Conservation (phyloP, 345 rosid genomes). For the Balakata baccata region DNA sequence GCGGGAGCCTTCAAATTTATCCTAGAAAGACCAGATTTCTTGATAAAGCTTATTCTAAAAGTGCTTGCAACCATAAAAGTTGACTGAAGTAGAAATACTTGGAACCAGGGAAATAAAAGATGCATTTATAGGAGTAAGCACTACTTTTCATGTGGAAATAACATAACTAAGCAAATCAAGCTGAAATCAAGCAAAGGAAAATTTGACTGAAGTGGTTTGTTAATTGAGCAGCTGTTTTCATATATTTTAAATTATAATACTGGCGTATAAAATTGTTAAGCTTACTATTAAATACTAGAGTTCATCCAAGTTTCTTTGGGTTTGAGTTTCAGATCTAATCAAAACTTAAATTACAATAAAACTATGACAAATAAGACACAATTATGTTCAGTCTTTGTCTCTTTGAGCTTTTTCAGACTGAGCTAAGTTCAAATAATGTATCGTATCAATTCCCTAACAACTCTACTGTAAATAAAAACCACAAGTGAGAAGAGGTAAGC, state of each 20-base stretch:
- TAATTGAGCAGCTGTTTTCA: too few relatives aligned
- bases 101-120: too few relatives aligned
- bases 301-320: neutral
- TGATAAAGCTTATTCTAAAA: too few relatives aligned
- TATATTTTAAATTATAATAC: too few relatives aligned
- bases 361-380: neutral
- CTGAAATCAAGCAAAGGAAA: too few relatives aligned
- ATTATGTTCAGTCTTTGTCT: neutral
- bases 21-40: too few relatives aligned
- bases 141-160: neutral
- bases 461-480: neutral
- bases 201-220: neutral
- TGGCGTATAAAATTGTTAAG: neutral
- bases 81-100: too few relatives aligned
- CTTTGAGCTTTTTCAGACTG: neutral
- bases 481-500: neutral
- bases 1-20: too few relatives aligned
- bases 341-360: neutral
- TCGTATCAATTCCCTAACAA: neutral
- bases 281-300: neutral
- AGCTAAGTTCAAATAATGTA: neutral
- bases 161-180: neutral
- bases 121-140: neutral
- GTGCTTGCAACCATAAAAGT: too few relatives aligned
- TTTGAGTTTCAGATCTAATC: neutral